Base-by-base conservation (phyloP, 192 early-diverging fungal species). In the Rhizophagus prolifer region DNA sequence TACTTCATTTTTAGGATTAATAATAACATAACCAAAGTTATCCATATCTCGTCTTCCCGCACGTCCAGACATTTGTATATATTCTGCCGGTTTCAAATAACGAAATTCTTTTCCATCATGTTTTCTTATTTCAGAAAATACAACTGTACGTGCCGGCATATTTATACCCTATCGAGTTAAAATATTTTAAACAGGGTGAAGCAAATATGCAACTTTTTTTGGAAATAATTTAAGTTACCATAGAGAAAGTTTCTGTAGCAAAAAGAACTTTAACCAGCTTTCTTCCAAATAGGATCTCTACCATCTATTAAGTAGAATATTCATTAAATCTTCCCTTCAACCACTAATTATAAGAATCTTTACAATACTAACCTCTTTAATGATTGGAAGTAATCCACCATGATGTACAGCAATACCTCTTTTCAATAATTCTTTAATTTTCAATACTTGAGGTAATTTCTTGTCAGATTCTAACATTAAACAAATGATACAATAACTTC, bases 181-280 rank as follows among this genome's bases (percentile, higher is more conserved):
- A 38, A 77, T 50, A 14, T 12, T 44, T 44, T 44, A 44, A 44
- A 44, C 10, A 12, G 9, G 1, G 41, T 50, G 10, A 31, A 21
- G 26, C 7, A 16, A 16, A 79, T 25, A 21, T 38, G 66, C 23
- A 25, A 23, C 31, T 54, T 31, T 70, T 47, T 31, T 19, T 31
- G 26, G 58, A 31, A 58, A 58, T 26, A 36, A 68, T 34, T 44
- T 38, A 36, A 21, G 63, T 64, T 75, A 89, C 87, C 96, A 99
- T 99, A 6, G 97, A 95, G 89, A 99, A 99, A 12, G 97, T 99
- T 82, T 99, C 97, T 4, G 97, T 99, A 0, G 97, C 97, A 89
- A 97, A 98, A 77, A 99, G 82, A 3, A 95, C 92, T 81, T 92
- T 91, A 46, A 99, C 95, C 41, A 98, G 85, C 3, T 95, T 94